Conservation (phyloP, 2,329 filamentous ascomycete genomes). For the Elsinoe ampelina region DNA sequence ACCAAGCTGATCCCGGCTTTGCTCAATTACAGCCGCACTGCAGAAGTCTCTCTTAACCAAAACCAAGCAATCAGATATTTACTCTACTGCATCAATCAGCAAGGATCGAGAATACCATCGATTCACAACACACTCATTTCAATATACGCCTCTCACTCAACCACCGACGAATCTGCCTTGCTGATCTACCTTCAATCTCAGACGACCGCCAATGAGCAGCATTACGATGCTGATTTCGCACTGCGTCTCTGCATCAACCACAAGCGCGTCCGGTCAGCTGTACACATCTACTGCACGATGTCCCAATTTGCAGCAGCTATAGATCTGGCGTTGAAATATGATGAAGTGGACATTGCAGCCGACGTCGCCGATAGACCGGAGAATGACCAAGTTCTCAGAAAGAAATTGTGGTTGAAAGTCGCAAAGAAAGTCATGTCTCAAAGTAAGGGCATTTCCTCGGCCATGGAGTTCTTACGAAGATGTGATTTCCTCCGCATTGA, state of each 20-base stretch:
- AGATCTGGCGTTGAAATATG: slow-evolving; percentile 79
- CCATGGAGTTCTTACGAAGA: slow-evolving; percentile 85
- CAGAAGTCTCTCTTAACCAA: slow-evolving; percentile 52
- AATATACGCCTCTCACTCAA: slow-evolving; percentile 81
- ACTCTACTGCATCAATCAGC: slow-evolving; percentile 82
- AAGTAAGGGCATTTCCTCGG: slow-evolving; percentile 70
- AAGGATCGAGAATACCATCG: slow-evolving; percentile 69
- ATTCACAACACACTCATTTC: slow-evolving; percentile 96
- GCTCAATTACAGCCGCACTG: slow-evolving; percentile 79
- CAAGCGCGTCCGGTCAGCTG: slow-evolving; percentile 83
- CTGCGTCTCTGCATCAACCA: slow-evolving; percentile 92
- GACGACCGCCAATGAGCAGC: slow-evolving; percentile 60
- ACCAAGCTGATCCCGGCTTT: slow-evolving; percentile 86
- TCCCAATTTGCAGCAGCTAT: slow-evolving; percentile 88
- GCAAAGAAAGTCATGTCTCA: slow-evolving; percentile 88
- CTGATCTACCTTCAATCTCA: slow-evolving; percentile 86
- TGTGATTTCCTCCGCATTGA: slow-evolving; percentile 91
- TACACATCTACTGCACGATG: slow-evolving; percentile 97
- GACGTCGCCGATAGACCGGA: slow-evolving; percentile 80
- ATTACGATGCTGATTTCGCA: slow-evolving; percentile 92
- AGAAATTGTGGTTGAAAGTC: slow-evolving; percentile 91
- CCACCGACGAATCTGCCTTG: slow-evolving; percentile 73
- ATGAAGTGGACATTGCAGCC: slow-evolving; percentile 80
- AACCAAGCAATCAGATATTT: slow-evolving; percentile 94
- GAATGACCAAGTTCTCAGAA: slow-evolving; percentile 64